A percentile compares a stretch with the other conserved stretches of the same genome.
phyloP scores from a whole-genome alignment of 2,329 filamentous ascomycete species.

The Aspergillus proliferans region DNA sequence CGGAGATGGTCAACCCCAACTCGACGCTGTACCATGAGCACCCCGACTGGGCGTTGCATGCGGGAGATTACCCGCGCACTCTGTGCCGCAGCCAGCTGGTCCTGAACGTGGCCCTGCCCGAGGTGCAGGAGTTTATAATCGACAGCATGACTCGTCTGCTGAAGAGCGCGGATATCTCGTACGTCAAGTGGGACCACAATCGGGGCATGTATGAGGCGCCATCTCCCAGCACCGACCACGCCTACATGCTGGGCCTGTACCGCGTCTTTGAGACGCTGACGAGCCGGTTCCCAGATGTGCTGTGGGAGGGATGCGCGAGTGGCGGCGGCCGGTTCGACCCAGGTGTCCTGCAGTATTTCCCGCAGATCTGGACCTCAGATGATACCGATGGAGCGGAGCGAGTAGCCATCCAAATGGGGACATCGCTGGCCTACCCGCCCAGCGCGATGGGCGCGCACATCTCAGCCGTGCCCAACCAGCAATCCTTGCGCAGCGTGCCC shows the following conservation, averaged over 20 bases:
- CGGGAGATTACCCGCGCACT: slow-evolving; percentile 51
- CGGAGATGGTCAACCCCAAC: slow-evolving; percentile 61
- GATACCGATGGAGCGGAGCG: slow-evolving; percentile 59
- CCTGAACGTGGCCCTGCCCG: slow-evolving; percentile 54
- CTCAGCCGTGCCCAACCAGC: slow-evolving; percentile 54
- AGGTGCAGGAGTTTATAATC: slow-evolving; percentile 60
- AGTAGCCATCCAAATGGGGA: slow-evolving; percentile 58
- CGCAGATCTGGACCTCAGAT: slow-evolving; percentile 61
- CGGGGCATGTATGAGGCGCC: slow-evolving; percentile 57
- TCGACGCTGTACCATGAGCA: slow-evolving; percentile 56
- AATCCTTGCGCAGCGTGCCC: slow-evolving; percentile 51
- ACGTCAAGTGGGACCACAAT: slow-evolving; percentile 66
- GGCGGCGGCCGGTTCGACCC: slow-evolving; percentile 61
- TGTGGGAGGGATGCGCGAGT: slow-evolving; percentile 62
- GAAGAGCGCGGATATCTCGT: slow-evolving; percentile 48
- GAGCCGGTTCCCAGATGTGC: slow-evolving; percentile 53
- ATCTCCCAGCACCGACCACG: slow-evolving; percentile 49
- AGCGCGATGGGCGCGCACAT: slow-evolving; percentile 62
- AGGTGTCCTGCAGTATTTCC: slow-evolving; percentile 59
- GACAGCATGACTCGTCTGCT: slow-evolving; percentile 50
- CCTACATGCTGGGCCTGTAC: slow-evolving; percentile 60
- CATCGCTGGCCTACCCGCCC: slow-evolving; percentile 56
- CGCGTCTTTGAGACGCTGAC: slow-evolving; percentile 57
- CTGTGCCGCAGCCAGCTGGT: slow-evolving; percentile 55
- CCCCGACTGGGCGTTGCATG: slow-evolving; percentile 58